A percentile compares a stretch with the other conserved stretches of the same genome.
Evolutionary conservation across 306 rosid species (phyloP).

Genomic region (Cucumis melo): DNA sequence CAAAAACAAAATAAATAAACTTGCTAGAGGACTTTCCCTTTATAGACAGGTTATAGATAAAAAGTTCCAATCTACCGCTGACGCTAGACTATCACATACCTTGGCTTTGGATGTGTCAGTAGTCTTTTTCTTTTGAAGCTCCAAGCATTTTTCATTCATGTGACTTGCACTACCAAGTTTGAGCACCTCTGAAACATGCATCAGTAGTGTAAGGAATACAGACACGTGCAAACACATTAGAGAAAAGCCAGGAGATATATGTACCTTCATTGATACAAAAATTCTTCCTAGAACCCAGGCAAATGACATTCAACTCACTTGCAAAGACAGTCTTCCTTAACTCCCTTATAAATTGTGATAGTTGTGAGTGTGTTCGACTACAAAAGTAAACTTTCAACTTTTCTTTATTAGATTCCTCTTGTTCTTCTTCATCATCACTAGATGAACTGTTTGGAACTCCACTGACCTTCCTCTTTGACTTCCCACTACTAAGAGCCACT

Average conservation of each 20-base stretch:
- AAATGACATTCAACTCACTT: constrained; percentile 46
- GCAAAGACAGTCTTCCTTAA: constrained; percentile 59
- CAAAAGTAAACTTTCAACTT: constrained; percentile 66
- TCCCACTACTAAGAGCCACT: constrained; percentile 17
- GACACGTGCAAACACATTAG: neutral
- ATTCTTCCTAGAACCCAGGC: constrained; percentile 76
- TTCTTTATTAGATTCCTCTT: constrained; percentile 27
- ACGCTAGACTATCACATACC: constrained; percentile 21
- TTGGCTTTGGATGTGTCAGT: constrained; percentile 47
- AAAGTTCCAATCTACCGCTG: neutral
- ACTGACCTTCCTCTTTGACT: constrained; percentile 45
- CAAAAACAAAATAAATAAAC: too few species aligned
- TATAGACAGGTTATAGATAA: neutral
- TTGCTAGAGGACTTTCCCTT: too few species aligned
- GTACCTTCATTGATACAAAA: constrained; percentile 82
- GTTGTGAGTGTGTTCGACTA: constrained; percentile 92
- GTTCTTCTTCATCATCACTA: constrained; percentile 55
- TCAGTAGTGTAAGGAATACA: constrained; percentile 10
- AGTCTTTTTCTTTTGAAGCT: constrained; percentile 70
- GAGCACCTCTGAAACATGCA: constrained; percentile 43
- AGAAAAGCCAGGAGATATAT: neutral
- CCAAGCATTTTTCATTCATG: constrained; percentile 78
- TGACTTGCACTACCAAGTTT: constrained; percentile 49
- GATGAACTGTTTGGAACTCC: constrained; percentile 34
- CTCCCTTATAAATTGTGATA: constrained; percentile 82